Evolutionary conservation across 1,284 basidiomycete genomes (phyloP).

Genomic region (Heterobasidion occidentale): DNA sequence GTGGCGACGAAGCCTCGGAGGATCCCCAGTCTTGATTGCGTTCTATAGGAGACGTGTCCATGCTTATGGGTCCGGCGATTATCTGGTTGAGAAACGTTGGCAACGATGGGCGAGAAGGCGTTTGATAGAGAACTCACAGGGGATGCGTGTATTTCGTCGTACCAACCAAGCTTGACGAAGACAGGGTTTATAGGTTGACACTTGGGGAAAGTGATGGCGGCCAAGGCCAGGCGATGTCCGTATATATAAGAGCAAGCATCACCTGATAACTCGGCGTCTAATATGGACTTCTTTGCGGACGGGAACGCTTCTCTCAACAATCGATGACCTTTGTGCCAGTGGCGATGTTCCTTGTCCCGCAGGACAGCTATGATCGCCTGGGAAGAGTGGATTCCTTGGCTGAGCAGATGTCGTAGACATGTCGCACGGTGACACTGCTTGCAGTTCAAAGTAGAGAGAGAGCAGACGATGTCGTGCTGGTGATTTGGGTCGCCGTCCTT

Average conservation of each 20-base stretch:
- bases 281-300: constrained; percentile 9
- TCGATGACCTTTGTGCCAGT: constrained; percentile 40
- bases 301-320: neutral
- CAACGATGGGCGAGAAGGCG: neutral
- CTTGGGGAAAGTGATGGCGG: constrained; percentile 30
- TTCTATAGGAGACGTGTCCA: neutral
- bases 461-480: neutral
- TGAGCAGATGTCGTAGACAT: constrained; percentile 49
- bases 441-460: constrained; percentile 25
- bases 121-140: neutral
- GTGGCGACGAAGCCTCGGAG: neutral
- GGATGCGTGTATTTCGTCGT: constrained; percentile 26
- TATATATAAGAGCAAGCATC: constrained; percentile 20
- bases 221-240: constrained; percentile 21
- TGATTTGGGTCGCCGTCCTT: neutral
- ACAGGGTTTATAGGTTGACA: constrained; percentile 32
- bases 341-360: constrained; percentile 20
- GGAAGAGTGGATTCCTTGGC: constrained; percentile 38
- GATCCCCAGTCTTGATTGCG: neutral
- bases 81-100: neutral
- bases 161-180: constrained; percentile 39
- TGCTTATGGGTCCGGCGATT: neutral
- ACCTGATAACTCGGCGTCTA: constrained; percentile 30
- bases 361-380: constrained; percentile 33
- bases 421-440: constrained; percentile 37